Evolutionary conservation across 805 yeast species (phyloP), one percentile per base, ranked within the genome.

Genomic region (Tetrapisispora pingtungensis): DNA sequence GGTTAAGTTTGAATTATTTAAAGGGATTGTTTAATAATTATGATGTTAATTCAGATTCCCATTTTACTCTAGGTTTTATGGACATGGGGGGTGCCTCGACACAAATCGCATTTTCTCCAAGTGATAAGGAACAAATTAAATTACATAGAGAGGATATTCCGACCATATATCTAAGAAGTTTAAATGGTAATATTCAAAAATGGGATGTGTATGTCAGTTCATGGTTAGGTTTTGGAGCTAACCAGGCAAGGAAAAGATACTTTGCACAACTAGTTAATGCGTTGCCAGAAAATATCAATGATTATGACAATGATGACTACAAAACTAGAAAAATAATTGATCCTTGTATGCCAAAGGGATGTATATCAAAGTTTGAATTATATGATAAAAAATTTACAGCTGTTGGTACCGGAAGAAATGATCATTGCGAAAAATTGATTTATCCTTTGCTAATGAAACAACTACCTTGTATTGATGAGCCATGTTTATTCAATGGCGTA

Each of bases 81-180:
- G 98, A 93, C 62, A 93, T 93, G 98, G 98, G 98, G 14, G 98
- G 98, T 13, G 98, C 98, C 0, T 87, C 96, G 1, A 87, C 96
- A 0, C 98, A 93, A 59, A 77, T 93, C 19, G 95, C 97, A 8
- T 93, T 89, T 71, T 88, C 84, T 8, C 97, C 97, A 0, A 73
- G 79, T 3, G 71, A 73, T 34, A 49, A 56, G 4, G 68, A 73
- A n/a, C 88, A 86, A 48, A 63, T 82, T 7, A 64, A 60, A 22
- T 73, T 73, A 49, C 95, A 87, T 60, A 59, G 66, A 35, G 89
- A 89, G 43, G 95, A 88, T 59, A 71, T 89, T 44, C 76, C 81
- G 26, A 72, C 70, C 2, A 75, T 93, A 1, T 69, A 72, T 14
- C 65, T 93, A 46, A 73, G 88, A 45, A 81, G 77, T 41, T 62